Base-by-base conservation (phyloP, 495 filamentous ascomycete genomes). In the Bacidia gigantensis region DNA sequence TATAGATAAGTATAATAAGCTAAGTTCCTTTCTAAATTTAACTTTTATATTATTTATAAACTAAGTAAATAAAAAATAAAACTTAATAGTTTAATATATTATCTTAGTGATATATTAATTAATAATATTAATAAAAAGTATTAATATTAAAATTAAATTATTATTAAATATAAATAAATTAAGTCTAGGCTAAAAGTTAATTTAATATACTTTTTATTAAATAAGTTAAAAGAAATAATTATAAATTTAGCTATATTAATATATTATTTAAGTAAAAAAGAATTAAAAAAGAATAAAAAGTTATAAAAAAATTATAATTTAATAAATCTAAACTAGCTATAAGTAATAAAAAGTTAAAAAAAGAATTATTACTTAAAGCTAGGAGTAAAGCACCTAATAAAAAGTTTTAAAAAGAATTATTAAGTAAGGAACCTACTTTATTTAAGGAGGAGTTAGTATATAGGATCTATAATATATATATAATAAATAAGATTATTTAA, bases 41-140 rank as follows among this genome's bases (percentile, higher is more conserved):
- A 26, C 12, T 23, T 23, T 48, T 26, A 48, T n/a, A 48, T 48
- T 48, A 48, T 10, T 25, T 23, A 48, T 48, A 23, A 48, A 22
- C 9, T 48, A 23, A 48, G 26, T 5, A 48, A 48, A 25, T 25
- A 48, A 22, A n/a, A n/a, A n/a, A 23, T 48, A 23, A 48, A 48
- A 48, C 22, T 22, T 22, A 22, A 44, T 48, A 48, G 22, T 48
- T 23, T 48, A 25, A 23, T 23, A 23, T 23, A 25, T 23, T n/a
- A 29, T n/a, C 18, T 48, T 5, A 23, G 22, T 7, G 7, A 23
- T 48, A 24, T 5, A n/a, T 25, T 23, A 25, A 48, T 5, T 5
- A 29, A 48, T 23, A 48, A 48, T 5, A 25, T 23, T n/a, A 48
- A 48, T 48, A 48, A 24, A 24, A 24, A 18, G 7, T 5, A 48